phyloP scores from a whole-genome alignment of 768 basidiomycete species.

The Chalciporus piperatus region DNA sequence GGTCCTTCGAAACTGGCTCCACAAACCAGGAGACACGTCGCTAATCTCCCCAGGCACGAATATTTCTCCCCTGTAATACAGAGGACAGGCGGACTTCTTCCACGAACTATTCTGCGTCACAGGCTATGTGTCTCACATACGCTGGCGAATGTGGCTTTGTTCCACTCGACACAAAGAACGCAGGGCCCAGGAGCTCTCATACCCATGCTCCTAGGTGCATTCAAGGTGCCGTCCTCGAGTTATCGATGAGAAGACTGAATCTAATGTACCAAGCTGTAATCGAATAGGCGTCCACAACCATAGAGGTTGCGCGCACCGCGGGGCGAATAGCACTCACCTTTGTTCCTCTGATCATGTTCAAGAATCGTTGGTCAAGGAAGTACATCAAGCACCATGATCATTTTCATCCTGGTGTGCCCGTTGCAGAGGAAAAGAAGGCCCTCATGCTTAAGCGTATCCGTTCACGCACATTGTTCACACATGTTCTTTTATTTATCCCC shows the following conservation, averaged over 20 bases:
- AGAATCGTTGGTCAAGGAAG: constrained; percentile 50
- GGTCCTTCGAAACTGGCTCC: not conserved
- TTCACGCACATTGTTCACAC: constrained; percentile 47
- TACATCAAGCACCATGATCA: constrained; percentile 45
- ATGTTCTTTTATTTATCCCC: constrained; percentile 60
- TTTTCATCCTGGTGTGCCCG: constrained; percentile 38
- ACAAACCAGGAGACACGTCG: not conserved
- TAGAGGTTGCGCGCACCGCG: constrained; percentile 68
- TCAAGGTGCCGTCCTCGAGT: constrained; percentile 48
- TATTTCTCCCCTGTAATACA: not conserved
- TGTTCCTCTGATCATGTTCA: constrained; percentile 64
- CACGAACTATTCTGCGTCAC: not conserved
- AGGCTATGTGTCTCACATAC: constrained; percentile 3
- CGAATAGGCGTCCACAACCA: constrained; percentile 64
- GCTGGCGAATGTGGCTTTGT: constrained; percentile 20
- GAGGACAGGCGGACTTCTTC: constrained; percentile 4
- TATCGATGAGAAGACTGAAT: not conserved
- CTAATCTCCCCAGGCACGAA: not conserved
- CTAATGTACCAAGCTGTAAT: not conserved
- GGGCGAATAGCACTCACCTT: constrained; percentile 74
- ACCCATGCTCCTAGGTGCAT: constrained; percentile 53
- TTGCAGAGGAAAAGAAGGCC: constrained; percentile 53
- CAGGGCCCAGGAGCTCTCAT: constrained; percentile 37
- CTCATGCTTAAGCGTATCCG: constrained; percentile 47
- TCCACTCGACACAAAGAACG: constrained; percentile 41